Evolutionary conservation across 257 asterid genomes (phyloP).

Genomic region (Gardenia jasminoides): DNA sequence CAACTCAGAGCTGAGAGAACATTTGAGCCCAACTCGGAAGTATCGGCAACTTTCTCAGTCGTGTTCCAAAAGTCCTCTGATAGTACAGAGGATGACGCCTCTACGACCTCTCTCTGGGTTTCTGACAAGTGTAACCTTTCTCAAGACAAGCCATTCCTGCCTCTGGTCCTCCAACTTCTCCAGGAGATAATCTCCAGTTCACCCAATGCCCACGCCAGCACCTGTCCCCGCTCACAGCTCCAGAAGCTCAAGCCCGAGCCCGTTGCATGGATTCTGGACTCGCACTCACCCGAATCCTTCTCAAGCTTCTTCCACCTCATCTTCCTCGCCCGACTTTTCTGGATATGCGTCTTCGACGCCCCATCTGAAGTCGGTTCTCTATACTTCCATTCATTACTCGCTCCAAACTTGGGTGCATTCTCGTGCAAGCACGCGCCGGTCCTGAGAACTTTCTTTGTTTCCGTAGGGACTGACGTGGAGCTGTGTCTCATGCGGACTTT

Average conservation of each 20-base stretch:
- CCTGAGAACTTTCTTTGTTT: conserved; percentile 56
- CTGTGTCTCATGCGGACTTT: conserved; percentile 70
- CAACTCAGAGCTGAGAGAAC: conserved; percentile 50
- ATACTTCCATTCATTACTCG: conserved; percentile 57
- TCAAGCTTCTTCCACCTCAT: conserved; percentile 69
- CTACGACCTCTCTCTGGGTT: conserved; percentile 40
- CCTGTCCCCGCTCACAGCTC: conserved; percentile 70
- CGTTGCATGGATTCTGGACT: conserved; percentile 64
- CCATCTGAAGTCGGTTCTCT: conserved; percentile 66
- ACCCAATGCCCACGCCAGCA: conserved; percentile 63
- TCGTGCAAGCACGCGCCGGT: conserved; percentile 58
- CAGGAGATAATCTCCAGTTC: conserved; percentile 64
- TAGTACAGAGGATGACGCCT: conserved; percentile 12
- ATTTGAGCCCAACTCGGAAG: conserved; percentile 27
- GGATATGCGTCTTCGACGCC: conserved; percentile 63
- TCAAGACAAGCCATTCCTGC: conserved; percentile 66
- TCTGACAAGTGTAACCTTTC: conserved; percentile 55
- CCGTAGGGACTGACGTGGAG: conserved; percentile 76
- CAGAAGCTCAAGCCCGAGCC: conserved; percentile 61
- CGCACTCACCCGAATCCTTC: conserved; percentile 81
- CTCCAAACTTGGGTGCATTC: conserved; percentile 59
- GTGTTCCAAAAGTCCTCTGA: conserved; percentile 21
- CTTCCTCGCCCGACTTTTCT: conserved; percentile 71
- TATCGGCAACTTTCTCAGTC: conserved; percentile 49
- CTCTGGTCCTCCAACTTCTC: conserved; percentile 68